Evolutionary conservation across 176 grass and related monocot species (phyloP).

Genomic region (Bolboschoenus planiculmis): DNA sequence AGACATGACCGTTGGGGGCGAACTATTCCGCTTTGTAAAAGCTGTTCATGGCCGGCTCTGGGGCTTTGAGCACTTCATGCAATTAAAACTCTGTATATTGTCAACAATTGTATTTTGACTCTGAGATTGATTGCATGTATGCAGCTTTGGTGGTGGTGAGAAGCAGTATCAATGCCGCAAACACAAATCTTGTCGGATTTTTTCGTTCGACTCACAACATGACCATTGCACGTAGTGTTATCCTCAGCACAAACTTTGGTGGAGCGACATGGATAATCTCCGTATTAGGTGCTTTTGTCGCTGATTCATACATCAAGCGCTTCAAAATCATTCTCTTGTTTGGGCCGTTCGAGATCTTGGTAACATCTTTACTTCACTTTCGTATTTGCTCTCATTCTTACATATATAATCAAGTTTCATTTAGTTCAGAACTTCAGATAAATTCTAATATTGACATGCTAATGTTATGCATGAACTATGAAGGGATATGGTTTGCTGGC

Average conservation of each 20-base stretch:
- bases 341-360: neutral
- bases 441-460: neutral
- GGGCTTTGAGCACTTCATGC: no score
- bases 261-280: constrained; percentile 7
- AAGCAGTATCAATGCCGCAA: constrained; percentile 19
- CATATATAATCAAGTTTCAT: neutral
- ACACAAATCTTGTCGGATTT: constrained; percentile 15
- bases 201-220: constrained; percentile 15
- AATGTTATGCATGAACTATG: neutral
- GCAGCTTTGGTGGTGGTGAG: constrained; percentile 16
- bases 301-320: constrained; percentile 19
- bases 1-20: neutral
- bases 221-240: constrained; percentile 11
- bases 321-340: constrained; percentile 18
- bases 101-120: neutral
- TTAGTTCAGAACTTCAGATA: neutral
- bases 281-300: neutral
- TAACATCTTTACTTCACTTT: neutral
- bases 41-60: no score
- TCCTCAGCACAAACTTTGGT: constrained; percentile 8
- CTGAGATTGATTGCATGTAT: neutral
- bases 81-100: neutral
- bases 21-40: no score
- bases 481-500: constrained; percentile 40
- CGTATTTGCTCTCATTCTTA: neutral